phyloP scores from a whole-genome alignment of 345 rosid species.

The Gossypium sturtianum region DNA sequence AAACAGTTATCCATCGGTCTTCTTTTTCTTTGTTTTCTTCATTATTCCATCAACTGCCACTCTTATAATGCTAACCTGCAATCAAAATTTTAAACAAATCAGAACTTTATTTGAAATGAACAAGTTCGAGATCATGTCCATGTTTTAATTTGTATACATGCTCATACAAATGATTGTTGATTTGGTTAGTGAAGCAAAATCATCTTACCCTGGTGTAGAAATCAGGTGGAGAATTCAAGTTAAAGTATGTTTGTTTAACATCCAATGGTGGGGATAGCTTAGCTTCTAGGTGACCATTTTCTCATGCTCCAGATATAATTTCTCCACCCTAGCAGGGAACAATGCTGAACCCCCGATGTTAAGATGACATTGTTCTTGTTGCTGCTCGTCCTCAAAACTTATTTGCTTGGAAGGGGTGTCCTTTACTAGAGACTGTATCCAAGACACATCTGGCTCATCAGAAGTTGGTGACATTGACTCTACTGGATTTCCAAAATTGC shows the following conservation, averaged over 20 bases:
- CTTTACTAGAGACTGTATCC: conserved; percentile 71
- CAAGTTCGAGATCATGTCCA: too few relatives aligned
- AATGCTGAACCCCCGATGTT: conserved; percentile 31
- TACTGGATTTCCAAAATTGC: conserved; percentile 12
- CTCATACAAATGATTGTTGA: not conserved
- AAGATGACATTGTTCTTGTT: conserved; percentile 26
- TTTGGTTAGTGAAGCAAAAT: not conserved
- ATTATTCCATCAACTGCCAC: conserved; percentile 54
- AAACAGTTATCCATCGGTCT: conserved; percentile 69
- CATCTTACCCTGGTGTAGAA: conserved; percentile 11
- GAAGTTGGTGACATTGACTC: conserved; percentile 20
- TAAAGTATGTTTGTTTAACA: conserved; percentile 33
- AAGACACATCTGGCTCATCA: conserved; percentile 69
- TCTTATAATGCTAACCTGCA: conserved; percentile 73
- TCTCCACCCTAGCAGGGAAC: conserved; percentile 70
- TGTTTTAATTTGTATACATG: not conserved
- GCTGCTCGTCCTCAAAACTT: conserved; percentile 32
- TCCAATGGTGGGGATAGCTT: conserved; percentile 23
- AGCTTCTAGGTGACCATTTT: conserved; percentile 55
- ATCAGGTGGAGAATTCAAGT: conserved; percentile 23
- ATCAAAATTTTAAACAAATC: not conserved
- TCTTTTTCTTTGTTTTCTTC: conserved; percentile 55
- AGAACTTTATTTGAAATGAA: not conserved
- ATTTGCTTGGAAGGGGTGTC: conserved; percentile 34
- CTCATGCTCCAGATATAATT: conserved; percentile 70